Conservation (phyloP, 31 red algal genomes). For the Asparagopsis taxiformis region DNA sequence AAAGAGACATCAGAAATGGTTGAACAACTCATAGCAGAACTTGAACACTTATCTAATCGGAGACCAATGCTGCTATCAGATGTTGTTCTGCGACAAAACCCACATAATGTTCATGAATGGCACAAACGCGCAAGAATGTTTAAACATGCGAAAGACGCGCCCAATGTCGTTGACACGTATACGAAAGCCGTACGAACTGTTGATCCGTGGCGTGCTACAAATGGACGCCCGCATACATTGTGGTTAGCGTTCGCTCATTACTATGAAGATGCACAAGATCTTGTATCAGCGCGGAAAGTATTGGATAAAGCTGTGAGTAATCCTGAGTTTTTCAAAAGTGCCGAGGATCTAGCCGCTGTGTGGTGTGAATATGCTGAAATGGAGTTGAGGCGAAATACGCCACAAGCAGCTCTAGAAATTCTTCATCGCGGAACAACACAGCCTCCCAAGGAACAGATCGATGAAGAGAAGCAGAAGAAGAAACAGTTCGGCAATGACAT, state of each 20-base stretch:
- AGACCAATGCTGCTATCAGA: constrained; percentile 72
- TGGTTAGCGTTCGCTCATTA: constrained; percentile 89
- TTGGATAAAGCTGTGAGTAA: constrained; percentile 51
- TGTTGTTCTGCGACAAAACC: constrained; percentile 71
- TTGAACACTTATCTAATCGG: constrained; percentile 56
- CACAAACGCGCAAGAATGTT: constrained; percentile 74
- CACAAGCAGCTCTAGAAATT: constrained; percentile 26
- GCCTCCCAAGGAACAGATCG: constrained; percentile 9
- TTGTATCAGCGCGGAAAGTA: constrained; percentile 70
- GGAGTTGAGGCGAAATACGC: constrained; percentile 47
- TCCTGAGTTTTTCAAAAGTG: constrained; percentile 35
- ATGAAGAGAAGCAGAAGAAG: constrained; percentile 17
- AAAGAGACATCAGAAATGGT: constrained; percentile 25
- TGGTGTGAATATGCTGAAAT: constrained; percentile 84
- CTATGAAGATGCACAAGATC: constrained; percentile 67
- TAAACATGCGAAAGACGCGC: constrained; percentile 53
- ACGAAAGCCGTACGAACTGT: constrained; percentile 70
- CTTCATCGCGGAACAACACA: constrained; percentile 48
- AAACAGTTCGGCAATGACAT: constrained; percentile 12
- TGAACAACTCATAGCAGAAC: constrained; percentile 32
- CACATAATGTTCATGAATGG: constrained; percentile 87
- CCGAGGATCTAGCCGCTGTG: constrained; percentile 78
- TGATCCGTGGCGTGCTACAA: constrained; percentile 54
- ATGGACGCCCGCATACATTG: constrained; percentile 66
- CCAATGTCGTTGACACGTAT: constrained; percentile 68